Percentiles rank a stretch among this genome's conserved stretches.
These are phyloP conservation scores for Chytriomyces sp. DNA, from an alignment of 192 early-diverging fungal species.

Conservation along the genomic window DNA sequence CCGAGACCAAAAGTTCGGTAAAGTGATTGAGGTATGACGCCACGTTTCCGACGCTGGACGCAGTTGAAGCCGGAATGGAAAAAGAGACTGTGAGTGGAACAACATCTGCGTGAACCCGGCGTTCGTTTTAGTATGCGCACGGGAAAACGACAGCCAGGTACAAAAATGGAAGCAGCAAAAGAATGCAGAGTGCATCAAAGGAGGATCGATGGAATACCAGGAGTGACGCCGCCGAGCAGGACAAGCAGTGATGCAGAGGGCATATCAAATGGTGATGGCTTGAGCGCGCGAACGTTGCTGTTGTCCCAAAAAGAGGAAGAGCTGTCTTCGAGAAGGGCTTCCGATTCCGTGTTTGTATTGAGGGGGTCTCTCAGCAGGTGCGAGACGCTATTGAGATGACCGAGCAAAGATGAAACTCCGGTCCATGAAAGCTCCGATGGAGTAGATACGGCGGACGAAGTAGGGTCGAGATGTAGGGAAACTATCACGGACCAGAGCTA, in stretches of 20 bases:
- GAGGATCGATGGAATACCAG: too few relatives aligned
- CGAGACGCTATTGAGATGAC: conserved; percentile 24
- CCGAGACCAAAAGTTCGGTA: conserved; percentile 16
- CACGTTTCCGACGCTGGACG: neutral
- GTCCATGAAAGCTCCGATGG: conserved; percentile 1
- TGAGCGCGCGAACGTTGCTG: neutral
- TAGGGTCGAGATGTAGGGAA: conserved; percentile 9
- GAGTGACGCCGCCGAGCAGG: neutral
- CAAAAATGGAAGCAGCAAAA: too few relatives aligned
- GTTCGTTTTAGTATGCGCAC: too few relatives aligned
- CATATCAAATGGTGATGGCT: neutral
- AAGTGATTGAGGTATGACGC: conserved; percentile 25
- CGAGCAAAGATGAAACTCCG: conserved; percentile 8
- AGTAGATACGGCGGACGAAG: neutral
- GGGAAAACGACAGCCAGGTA: too few relatives aligned
- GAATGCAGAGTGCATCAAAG: too few relatives aligned
- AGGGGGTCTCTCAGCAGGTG: neutral
- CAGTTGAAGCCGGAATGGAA: neutral
- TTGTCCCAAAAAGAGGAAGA: neutral
- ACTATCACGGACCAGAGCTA: neutral
- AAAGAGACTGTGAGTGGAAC: conserved; percentile 17
- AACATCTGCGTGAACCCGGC: neutral
- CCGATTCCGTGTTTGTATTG: neutral
- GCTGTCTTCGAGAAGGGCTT: neutral
- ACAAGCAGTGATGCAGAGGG: neutral